Evolutionary conservation across 345 rosid genomes (phyloP), one percentile per base, ranked within the genome.

Genomic region (Murraya paniculata): DNA sequence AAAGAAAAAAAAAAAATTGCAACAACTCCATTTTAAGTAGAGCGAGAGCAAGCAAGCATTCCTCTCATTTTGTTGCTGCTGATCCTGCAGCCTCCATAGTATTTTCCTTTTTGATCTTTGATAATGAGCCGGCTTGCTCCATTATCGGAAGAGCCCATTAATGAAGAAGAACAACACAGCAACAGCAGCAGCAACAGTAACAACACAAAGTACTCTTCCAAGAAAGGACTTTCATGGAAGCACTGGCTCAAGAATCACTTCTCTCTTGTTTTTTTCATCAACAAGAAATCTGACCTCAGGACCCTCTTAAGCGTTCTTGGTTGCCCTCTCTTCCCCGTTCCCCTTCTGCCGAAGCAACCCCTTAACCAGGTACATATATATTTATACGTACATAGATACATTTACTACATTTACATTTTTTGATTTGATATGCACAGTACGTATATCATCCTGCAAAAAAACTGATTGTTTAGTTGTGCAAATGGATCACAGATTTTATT

Each of bases 261-360:
- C 61, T 84, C 92, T 39, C 83, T 83, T 57, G 81, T 76, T 0
- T 31, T 76, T 2, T n/a, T 76, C 18, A 84, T 89, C 78, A 82
- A 82, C 81, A 89, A 85, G 58, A 90, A 89, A 75, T 81, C 92
- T 60, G 87, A 91, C 72, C 86, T 88, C 82, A 91, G 85, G 77
- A 82, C 87, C 79, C 93, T 93, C 73, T 77, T 93, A 4, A 90
- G 98, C 80, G 96, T 93, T 81, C 88, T 93, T 41, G 98, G 90
- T 59, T 93, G 98, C 81, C 98, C 98, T 77, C 98, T 93, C 77
- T 93, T 93, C 79, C 98, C 98, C 21, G 87, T 91, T 68, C 82
- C 93, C 59, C 70, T 85, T 70, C 86, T 76, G 69, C 85, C 88
- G 57, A 82, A 89, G 62, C 79, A 76, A 56, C 74, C 90, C 81